Conservation (phyloP, 1,139 yeast species). For the Magnusiomyces clavatus region DNA sequence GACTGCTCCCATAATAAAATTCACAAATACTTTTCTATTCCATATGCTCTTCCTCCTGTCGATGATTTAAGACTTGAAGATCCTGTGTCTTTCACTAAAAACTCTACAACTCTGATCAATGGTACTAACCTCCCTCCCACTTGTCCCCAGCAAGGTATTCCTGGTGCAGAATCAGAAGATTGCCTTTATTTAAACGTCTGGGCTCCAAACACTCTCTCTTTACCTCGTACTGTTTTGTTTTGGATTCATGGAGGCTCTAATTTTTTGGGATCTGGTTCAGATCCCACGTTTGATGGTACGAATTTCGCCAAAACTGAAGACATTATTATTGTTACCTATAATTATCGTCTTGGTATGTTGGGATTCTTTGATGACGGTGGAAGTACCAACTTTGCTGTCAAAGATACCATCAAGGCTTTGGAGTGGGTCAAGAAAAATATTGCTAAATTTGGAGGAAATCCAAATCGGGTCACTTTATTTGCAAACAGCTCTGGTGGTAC, state of each 20-base stretch:
- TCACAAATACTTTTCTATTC: conserved; percentile 20
- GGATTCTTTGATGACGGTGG: conserved; percentile 30
- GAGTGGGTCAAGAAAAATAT: conserved; percentile 34
- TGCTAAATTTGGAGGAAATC: conserved; percentile 32
- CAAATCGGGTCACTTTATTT: conserved; percentile 29
- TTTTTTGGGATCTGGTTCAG: conserved; percentile 27
- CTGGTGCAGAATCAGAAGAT: conserved; percentile 20
- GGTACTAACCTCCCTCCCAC: conserved; percentile 17
- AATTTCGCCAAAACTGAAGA: conserved; percentile 26
- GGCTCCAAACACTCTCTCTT: conserved; percentile 17
- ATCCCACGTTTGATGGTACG: conserved; percentile 30
- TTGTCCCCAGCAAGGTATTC: conserved; percentile 21
- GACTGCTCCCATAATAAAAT: conserved; percentile 7
- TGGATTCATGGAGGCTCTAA: conserved; percentile 39
- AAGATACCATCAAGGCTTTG: conserved; percentile 31
- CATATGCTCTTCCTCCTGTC: conserved; percentile 25
- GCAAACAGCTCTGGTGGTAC: conserved; percentile 37
- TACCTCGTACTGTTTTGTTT: conserved; percentile 27
- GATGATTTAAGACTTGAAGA: conserved; percentile 20
- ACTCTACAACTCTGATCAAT: not conserved
- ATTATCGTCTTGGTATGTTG: conserved; percentile 33
- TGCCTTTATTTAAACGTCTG: conserved; percentile 25
- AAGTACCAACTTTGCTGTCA: conserved; percentile 30
- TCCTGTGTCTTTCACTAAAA: conserved; percentile 15
- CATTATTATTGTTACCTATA: conserved; percentile 32